Conservation (phyloP, 2,329 filamentous ascomycete species). For the Aaosphaeria pasadenensis region DNA sequence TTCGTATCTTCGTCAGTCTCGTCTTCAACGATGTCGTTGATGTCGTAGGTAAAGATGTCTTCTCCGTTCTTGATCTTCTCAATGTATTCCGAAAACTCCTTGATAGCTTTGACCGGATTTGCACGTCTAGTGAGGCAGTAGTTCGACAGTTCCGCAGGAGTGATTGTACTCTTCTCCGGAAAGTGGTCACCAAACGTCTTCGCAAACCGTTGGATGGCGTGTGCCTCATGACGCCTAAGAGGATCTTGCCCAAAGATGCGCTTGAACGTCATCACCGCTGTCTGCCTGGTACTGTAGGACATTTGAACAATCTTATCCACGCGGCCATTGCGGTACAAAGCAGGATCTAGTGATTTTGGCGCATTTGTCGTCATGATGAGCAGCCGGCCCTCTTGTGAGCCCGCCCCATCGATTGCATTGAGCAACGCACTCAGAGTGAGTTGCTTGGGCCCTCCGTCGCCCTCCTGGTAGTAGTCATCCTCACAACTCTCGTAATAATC, state of each 20-base stretch:
- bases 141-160: constrained; percentile 9
- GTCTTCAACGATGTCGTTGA: constrained; percentile 2
- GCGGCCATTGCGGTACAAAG: too few relatives aligned
- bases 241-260: constrained; percentile 7
- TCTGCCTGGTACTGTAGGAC: constrained; percentile 7
- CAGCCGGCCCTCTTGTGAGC: too few relatives aligned
- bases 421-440: too few relatives aligned
- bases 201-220: constrained; percentile 7
- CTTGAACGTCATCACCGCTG: constrained; percentile 10
- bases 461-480: too few relatives aligned
- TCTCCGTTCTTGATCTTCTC: constrained; percentile 1
- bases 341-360: too few relatives aligned
- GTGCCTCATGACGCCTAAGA: constrained; percentile 1
- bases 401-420: too few relatives aligned
- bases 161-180: constrained; percentile 4
- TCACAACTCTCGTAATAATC: too few relatives aligned
- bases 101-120: constrained; percentile 6
- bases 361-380: too few relatives aligned
- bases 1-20: constrained; percentile 3
- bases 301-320: constrained; percentile 80
- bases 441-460: too few relatives aligned
- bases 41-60: constrained; percentile 6
- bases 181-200: constrained; percentile 9
- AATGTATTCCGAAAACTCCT: constrained; percentile 9
- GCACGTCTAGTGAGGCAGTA: constrained; percentile 8